phyloP scores from a whole-genome alignment of 2,329 filamentous ascomycete species.

The Sporothrix protearum region DNA sequence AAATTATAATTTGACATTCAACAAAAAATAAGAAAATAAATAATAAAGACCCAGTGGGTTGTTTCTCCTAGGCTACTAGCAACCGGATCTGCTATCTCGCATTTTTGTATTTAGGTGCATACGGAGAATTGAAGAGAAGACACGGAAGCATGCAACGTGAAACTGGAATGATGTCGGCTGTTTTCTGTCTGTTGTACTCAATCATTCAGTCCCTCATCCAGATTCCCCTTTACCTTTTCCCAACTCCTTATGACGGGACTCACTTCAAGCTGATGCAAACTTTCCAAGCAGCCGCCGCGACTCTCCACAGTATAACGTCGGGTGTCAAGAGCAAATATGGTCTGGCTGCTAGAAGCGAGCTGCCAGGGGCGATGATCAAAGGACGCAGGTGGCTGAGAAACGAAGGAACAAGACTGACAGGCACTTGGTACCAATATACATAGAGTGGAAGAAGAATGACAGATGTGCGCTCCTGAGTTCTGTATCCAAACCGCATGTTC shows the following conservation, averaged over 20 bases:
- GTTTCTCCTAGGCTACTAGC: background rate
- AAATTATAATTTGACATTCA: no score
- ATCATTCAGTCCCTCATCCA: background rate
- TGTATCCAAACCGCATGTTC: background rate
- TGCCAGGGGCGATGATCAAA: background rate
- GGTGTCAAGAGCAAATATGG: background rate
- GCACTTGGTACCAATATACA: background rate
- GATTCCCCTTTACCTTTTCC: background rate
- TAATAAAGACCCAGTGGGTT: background rate
- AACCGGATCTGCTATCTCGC: background rate
- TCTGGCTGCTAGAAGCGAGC: constrained; percentile 3
- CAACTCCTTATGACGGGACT: background rate
- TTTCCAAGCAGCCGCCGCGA: background rate
- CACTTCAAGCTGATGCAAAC: background rate
- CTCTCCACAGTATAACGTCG: background rate
- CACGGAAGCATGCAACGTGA: no score
- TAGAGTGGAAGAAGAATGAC: background rate
- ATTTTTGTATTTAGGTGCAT: background rate
- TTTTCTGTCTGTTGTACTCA: no score
- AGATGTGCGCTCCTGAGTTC: background rate
- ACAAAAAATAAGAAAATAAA: no score
- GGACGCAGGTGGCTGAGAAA: background rate
- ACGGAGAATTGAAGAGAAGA: background rate
- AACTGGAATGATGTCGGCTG: background rate
- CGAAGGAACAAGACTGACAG: background rate